Base-by-base conservation (phyloP, 2,329 filamentous ascomycete species). In the Alternaria sp. region DNA sequence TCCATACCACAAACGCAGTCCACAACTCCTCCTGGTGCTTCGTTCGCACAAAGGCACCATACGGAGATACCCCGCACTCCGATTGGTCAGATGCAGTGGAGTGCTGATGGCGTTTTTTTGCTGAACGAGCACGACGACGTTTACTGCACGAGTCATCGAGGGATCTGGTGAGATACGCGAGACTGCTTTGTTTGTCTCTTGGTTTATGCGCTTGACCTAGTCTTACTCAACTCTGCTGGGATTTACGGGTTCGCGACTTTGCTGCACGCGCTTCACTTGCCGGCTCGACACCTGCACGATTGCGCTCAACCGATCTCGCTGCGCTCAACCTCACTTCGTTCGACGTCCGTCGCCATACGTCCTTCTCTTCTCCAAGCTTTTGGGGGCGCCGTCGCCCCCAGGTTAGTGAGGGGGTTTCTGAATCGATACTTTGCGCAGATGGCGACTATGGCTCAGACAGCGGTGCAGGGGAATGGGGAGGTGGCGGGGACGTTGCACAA, bases 301-400 rank as follows among this genome's bases (percentile, higher is more conserved):
- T 10, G 2, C 25, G 25, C 25, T 26, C 25, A 26, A 26, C 25
- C 25, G 25, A 25, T 37, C 33, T 37, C 15, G 14, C 30, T 33
- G 44, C 43, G 30, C 28, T 37, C 18, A 30, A 41, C 8, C 0
- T 41, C 37, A 18, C 37, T 18, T 18, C n/a, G 37, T 41, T 41
- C 37, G 37, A 28, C 12, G 44, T 55, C 9, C 58, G 41, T 33
- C 66, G 68, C 63, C 70, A 77, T 78, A 69, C 68, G 61, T 50
- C 63, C 65, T 14, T 60, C 68, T 3, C 30, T 63, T 21, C 21
- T 53, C n/a, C 65, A 58, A 58, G 53, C 41, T 45, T 64, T 72
- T 57, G 73, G 70, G 73, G 74, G 73, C 72, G 64, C 65, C 49
- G 51, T 58, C 46, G 67, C 60, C 67, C 68, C 66, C 63, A 64